A percentile compares a stretch with the other conserved stretches of the same genome.
Conservation (phyloP, 129 eudicot species). For the Centaurea solstitialis region DNA sequence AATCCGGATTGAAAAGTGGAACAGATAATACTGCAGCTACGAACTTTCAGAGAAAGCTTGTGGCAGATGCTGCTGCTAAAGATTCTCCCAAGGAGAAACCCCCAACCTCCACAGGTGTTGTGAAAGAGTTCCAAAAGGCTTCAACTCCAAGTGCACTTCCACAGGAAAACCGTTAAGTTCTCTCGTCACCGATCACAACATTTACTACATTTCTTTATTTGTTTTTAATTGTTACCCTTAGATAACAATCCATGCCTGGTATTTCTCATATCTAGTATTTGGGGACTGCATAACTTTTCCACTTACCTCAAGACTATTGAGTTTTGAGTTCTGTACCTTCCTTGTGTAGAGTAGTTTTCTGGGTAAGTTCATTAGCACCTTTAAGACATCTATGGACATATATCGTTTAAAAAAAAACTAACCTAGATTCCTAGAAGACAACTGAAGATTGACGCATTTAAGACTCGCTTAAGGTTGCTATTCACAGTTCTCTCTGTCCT, state of each 20-base stretch:
- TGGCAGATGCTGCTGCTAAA: constrained; percentile 48
- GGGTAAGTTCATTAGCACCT: neutral
- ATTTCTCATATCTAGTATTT: neutral
- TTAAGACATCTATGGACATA: neutral
- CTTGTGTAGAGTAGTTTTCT: neutral
- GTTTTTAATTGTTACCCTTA: neutral
- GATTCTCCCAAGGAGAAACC: constrained; percentile 47
- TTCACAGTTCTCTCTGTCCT: neutral
- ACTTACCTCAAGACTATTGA: neutral
- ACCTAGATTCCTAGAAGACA: neutral
- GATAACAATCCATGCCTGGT: neutral
- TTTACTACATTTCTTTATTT: constrained; percentile 6
- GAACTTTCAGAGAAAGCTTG: constrained; percentile 37
- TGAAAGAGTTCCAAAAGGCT: constrained; percentile 42
- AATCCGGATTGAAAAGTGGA: constrained; percentile 36
- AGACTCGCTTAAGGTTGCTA: neutral
- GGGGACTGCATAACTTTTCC: neutral
- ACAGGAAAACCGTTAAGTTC: constrained; percentile 38
- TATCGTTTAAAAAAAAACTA: neutral
- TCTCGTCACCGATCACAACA: neutral
- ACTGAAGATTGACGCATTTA: neutral
- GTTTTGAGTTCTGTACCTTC: neutral
- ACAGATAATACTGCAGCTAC: constrained; percentile 31
- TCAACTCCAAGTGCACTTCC: constrained; percentile 36
- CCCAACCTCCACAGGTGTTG: constrained; percentile 29